phyloP scores from a whole-genome alignment of 1,284 basidiomycete genomes.

The Spongiforma sp. region DNA sequence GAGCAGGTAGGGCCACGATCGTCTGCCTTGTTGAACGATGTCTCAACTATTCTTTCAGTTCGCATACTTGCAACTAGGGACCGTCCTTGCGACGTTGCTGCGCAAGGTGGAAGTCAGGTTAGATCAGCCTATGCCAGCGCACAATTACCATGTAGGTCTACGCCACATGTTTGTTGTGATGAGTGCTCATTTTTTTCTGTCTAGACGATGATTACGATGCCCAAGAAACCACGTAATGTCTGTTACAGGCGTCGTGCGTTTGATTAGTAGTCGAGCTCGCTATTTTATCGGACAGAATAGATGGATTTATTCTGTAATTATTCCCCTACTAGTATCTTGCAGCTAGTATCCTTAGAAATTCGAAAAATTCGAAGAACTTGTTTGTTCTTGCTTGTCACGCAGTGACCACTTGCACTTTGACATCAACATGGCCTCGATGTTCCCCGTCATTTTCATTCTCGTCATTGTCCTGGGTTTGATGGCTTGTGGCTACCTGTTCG shows the following conservation, averaged over 20 bases:
- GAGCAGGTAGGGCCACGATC: conserved; percentile 68
- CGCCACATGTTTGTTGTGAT: not conserved
- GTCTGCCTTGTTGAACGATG: not conserved
- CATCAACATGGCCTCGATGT: conserved; percentile 53
- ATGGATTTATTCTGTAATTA: not conserved
- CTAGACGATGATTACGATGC: conserved; percentile 77
- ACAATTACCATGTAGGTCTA: conserved; percentile 86
- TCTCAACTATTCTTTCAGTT: conserved; percentile 57
- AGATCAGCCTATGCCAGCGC: conserved; percentile 70
- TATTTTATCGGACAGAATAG: not conserved
- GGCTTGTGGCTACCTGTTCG: conserved; percentile 67
- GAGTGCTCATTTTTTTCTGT: conserved; percentile 9
- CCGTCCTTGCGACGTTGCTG: conserved; percentile 82
- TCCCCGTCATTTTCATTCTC: conserved; percentile 60
- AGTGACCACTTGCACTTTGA: not conserved
- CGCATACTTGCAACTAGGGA: conserved; percentile 93
- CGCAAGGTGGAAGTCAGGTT: conserved; percentile 80
- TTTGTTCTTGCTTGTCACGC: too few species aligned
- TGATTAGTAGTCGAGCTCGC: conserved; percentile 21
- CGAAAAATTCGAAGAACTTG: too few species aligned
- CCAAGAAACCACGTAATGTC: conserved; percentile 56
- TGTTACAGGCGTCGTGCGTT: conserved; percentile 49
- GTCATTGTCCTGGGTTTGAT: conserved; percentile 68
- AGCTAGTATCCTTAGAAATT: too few species aligned
- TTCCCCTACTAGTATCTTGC: too few species aligned